These are phyloP conservation scores for Durotheca rogersii DNA, from an alignment of 495 filamentous ascomycete genomes.

Conservation along the genomic window DNA sequence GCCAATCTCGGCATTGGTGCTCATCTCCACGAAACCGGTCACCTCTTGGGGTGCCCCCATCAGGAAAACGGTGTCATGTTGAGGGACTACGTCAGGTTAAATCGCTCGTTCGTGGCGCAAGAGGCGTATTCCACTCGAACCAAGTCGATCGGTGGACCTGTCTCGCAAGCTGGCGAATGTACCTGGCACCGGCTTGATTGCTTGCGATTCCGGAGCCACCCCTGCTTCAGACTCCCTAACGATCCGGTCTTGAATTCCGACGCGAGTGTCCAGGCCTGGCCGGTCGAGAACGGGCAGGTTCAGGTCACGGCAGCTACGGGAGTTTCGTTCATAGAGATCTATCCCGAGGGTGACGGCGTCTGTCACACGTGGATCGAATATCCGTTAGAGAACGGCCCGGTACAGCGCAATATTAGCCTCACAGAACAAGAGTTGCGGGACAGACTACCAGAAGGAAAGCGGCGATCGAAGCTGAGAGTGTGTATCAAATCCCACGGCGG, in stretches of 20 bases:
- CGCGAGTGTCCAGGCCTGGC: constrained; percentile 83
- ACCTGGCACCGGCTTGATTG: constrained; percentile 86
- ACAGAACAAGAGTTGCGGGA: constrained; percentile 73
- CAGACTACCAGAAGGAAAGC: constrained; percentile 67
- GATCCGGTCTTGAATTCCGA: constrained; percentile 67
- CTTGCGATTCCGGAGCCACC: constrained; percentile 84
- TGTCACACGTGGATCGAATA: constrained; percentile 83
- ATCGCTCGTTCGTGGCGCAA: constrained; percentile 74
- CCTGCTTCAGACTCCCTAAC: constrained; percentile 81
- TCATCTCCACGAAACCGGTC: constrained; percentile 85
- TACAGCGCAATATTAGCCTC: constrained; percentile 69
- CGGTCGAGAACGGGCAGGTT: constrained; percentile 76
- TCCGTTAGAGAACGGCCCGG: constrained; percentile 56
- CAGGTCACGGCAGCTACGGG: constrained; percentile 79
- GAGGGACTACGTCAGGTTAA: constrained; percentile 77
- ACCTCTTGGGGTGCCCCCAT: constrained; percentile 84
- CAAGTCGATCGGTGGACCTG: constrained; percentile 73
- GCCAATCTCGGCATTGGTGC: constrained; percentile 90
- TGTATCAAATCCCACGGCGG: constrained; percentile 72
- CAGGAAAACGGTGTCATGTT: constrained; percentile 87
- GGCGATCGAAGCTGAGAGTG: constrained; percentile 68
- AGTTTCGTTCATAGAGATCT: constrained; percentile 79
- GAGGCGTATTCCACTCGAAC: constrained; percentile 85
- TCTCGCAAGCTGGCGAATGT: constrained; percentile 75
- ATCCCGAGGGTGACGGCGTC: constrained; percentile 68